Evolutionary conservation across 768 basidiomycete species (phyloP), one percentile per base, ranked within the genome.

Genomic region (Tylopilus rubrobrunneus): DNA sequence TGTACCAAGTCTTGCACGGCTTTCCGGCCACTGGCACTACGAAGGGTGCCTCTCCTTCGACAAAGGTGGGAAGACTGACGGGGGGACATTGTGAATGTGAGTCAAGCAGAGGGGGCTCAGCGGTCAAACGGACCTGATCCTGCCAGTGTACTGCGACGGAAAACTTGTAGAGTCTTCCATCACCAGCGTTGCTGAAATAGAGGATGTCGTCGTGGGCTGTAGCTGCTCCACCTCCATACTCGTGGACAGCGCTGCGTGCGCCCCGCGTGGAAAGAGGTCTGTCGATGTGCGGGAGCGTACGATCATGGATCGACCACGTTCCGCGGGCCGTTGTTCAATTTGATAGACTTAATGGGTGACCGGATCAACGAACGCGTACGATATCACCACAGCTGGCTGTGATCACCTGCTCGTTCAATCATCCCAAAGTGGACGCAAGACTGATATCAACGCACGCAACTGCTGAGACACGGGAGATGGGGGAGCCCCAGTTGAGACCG

Each of bases 401-500:
- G 44, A 31, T 12, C 14, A 5, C 14, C 11, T 2, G 2, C 5
- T 34, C 34, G 34, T 34, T 8, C n/a, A 34, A 15, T 34, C 34
- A 31, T 34, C 11, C 34, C 6, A 34, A 34, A 3, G 14, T 34
- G 9, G 34, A 14, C 36, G 17, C 19, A 44, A 27, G 40, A 44
- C 27, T 1, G 37, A 25, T 5, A 27, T 11, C 17, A 9, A 51
- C 42, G 34, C 25, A 51, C 50, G 43, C 43, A 7, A 45, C 50
- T 25, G 43, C 50, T 1, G 43, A 45, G 42, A 25, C 33, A 21
- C 50, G 44, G 34, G 50, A 45, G n/a, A 45, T 52, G 17, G 51
- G 28, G 3, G 51, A 52, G 27, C 10, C 7, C 51, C 51, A 45
- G 14, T 42, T 51, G 19, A 99, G 87, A 40, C 97, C 97, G 52